Base-by-base conservation (phyloP, 2,329 filamentous ascomycete genomes). In the Beauveria brongniartii region DNA sequence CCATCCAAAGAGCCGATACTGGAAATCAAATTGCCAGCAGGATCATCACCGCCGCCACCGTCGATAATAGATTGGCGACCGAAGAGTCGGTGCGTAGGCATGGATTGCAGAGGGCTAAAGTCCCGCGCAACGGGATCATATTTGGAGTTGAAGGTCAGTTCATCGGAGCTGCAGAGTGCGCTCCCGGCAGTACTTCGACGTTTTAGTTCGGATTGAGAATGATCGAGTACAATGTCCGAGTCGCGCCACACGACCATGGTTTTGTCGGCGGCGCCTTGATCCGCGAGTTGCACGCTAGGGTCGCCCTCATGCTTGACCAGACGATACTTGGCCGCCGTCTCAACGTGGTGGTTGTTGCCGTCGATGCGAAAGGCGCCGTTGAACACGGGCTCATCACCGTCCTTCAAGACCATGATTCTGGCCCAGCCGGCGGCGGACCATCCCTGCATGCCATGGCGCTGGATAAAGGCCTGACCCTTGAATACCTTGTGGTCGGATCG, bases 161-260 rank as follows among this genome's bases (percentile, higher is more conserved):
- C 74, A 73, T 97, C 91, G 4, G 91, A 86, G 26, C 80, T 79
- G 72, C 94, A 99, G 5, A 81, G 64, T 18, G 73, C 73, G 34
- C 73, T 70, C 46, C 70, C 67, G 9, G 16, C 53, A 20, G 75
- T 62, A 59, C 78, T 79, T 64, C 55, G 51, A 9, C 90, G 83
- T 74, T 85, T 89, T 67, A 94, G 73, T 64, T 93, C 88, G 24
- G 78, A 74, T 59, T 82, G 82, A 43, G 75, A 73, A 20, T 72
- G 68, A 18, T 50, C 61, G 30, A 60, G 63, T n/a, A 77, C 72
- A 69, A 97, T 85, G 72, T 99, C 94, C 30, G 92, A 96, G 70
- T 97, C 92, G 65, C 92, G 85, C 82, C 91, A 97, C 1, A 97
- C 82, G 41, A 97, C 81, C 92, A 99, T 94, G 70, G 84, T 88